Conservation (phyloP, 2,329 filamentous ascomycete genomes). For the Hymenoscyphus repandus region DNA sequence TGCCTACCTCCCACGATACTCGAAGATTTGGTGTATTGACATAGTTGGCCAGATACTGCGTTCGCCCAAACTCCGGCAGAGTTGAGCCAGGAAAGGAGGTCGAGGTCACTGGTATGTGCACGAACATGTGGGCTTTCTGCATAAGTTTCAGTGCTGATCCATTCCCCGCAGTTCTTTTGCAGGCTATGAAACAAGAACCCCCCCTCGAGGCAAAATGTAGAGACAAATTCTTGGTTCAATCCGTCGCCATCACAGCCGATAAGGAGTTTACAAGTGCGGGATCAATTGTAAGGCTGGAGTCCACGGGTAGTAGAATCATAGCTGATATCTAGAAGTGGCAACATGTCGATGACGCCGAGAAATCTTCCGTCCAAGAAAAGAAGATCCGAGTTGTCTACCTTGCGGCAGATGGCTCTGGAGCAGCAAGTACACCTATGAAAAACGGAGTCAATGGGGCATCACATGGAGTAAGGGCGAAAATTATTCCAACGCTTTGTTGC, state of each 20-base stretch:
- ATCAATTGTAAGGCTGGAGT: slow-evolving; percentile 61
- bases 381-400: slow-evolving; percentile 94
- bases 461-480: slow-evolving; percentile 4
- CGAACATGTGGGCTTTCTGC: background rate
- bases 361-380: slow-evolving; percentile 77
- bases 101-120: slow-evolving; percentile 76
- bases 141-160: slow-evolving; percentile 15
- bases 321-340: slow-evolving; percentile 48
- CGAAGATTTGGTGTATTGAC: slow-evolving; percentile 23
- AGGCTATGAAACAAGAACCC: slow-evolving; percentile 96
- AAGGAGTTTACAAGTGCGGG: slow-evolving; percentile 78
- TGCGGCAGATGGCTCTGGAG: slow-evolving; percentile 46
- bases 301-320: background rate
- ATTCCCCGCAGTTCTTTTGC: slow-evolving; percentile 68
- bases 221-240: slow-evolving; percentile 97
- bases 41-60: slow-evolving; percentile 73
- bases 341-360: slow-evolving; percentile 67
- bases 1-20: slow-evolving; percentile 32
- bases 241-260: slow-evolving; percentile 74
- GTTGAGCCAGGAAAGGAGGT: slow-evolving; percentile 88
- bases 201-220: slow-evolving; percentile 81
- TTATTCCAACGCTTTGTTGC: background rate
- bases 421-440: slow-evolving; percentile 23
- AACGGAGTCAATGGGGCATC: slow-evolving; percentile 24
- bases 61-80: slow-evolving; percentile 92